These are phyloP conservation scores for Debaryomyces subglobosus DNA, from an alignment of 1,139 yeast species.

Conservation along the genomic window DNA sequence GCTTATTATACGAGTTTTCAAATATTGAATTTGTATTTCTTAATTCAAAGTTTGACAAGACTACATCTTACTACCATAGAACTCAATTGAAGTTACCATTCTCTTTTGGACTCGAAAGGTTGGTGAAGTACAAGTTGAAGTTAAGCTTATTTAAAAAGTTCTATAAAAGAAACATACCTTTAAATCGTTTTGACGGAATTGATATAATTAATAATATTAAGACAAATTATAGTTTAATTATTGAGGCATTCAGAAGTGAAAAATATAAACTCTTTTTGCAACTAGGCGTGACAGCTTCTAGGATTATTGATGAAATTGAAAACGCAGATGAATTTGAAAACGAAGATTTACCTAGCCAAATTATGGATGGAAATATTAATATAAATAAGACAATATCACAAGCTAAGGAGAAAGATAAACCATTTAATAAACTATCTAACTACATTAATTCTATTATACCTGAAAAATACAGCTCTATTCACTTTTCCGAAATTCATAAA, in stretches of 20 bases:
- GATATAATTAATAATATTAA: conserved; percentile 8
- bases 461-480: conserved; percentile 12
- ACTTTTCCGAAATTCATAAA: conserved; percentile 14
- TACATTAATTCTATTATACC: conserved; percentile 14
- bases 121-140: conserved; percentile 19
- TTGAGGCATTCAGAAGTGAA: not conserved
- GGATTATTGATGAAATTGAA: conserved; percentile 1
- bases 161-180: conserved; percentile 3
- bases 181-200: conserved; percentile 4
- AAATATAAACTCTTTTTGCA: not conserved
- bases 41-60: conserved; percentile 20
- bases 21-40: conserved; percentile 23
- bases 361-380: not conserved
- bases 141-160: conserved; percentile 15
- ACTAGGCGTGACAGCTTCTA: conserved; percentile 7
- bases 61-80: conserved; percentile 12
- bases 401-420: conserved; percentile 2
- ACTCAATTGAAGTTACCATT: conserved; percentile 20
- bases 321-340: not conserved
- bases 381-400: not conserved
- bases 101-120: conserved; percentile 24
- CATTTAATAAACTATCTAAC: conserved; percentile 10
- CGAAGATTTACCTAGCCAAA: not conserved
- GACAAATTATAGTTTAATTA: not conserved
- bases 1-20: conserved; percentile 16